phyloP scores from a whole-genome alignment of 768 basidiomycete genomes.

The Harrya chromipes region DNA sequence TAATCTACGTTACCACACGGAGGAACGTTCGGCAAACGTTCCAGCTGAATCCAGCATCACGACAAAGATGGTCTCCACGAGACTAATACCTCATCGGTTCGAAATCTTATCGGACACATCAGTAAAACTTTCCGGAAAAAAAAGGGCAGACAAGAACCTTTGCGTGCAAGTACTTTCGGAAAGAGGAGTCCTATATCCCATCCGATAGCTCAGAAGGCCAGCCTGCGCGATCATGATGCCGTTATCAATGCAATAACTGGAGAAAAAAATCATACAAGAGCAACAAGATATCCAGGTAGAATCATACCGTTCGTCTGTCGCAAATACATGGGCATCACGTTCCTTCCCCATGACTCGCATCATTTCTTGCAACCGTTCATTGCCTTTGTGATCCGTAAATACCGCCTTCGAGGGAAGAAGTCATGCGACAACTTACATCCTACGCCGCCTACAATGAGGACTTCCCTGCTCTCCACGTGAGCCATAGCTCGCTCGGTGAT shows the following conservation, averaged over 20 bases:
- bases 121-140: constrained; percentile 2
- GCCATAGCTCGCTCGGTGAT: constrained; percentile 99
- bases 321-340: constrained; percentile 84
- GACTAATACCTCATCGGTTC: constrained; percentile 92
- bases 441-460: constrained; percentile 97
- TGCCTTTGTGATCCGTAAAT: constrained; percentile 51
- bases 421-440: constrained; percentile 67
- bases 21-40: background rate
- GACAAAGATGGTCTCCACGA: constrained; percentile 60
- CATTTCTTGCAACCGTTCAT: constrained; percentile 94
- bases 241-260: constrained; percentile 98
- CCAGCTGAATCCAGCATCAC: constrained; percentile 11
- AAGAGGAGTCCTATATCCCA: constrained; percentile 81
- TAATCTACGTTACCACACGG: background rate
- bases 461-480: constrained; percentile 93
- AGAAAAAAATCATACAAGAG: background rate
- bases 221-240: constrained; percentile 99
- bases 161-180: constrained; percentile 88
- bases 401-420: background rate
- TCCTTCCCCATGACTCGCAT: constrained; percentile 97
- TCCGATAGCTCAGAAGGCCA: constrained; percentile 85
- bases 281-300: background rate
- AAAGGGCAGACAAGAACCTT: constrained; percentile 43
- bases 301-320: constrained; percentile 88
- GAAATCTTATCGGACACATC: constrained; percentile 53